phyloP scores from a whole-genome alignment of 2,329 filamentous ascomycete genomes.

The Xylaria sp. region DNA sequence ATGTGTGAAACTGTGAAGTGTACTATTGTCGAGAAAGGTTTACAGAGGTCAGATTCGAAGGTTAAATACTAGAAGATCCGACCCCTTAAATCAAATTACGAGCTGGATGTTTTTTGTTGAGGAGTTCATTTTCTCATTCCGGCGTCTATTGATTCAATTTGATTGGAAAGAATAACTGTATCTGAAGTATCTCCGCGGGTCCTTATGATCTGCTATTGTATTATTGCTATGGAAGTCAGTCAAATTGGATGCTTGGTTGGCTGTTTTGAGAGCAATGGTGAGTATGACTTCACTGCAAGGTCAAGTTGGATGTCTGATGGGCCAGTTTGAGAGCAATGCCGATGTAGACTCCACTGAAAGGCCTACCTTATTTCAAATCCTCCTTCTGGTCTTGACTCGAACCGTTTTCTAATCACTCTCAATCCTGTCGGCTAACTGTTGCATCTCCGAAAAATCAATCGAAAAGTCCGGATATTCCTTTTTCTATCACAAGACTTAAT shows the following conservation, averaged over 20 bases:
- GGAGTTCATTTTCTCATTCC: constrained; percentile 5
- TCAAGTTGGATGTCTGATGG: constrained; percentile 11
- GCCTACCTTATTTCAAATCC: background rate
- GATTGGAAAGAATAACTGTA: too few species aligned
- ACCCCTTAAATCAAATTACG: background rate
- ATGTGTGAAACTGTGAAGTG: constrained; percentile 10
- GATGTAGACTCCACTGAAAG: constrained; percentile 5
- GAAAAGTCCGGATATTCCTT: background rate
- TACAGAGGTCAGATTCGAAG: background rate
- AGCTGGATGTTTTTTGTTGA: background rate
- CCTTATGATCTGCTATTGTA: background rate
- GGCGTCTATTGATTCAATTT: constrained; percentile 3
- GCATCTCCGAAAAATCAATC: background rate
- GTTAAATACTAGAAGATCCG: constrained; percentile 18
- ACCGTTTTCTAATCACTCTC: background rate
- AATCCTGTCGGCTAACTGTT: background rate
- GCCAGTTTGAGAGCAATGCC: constrained; percentile 20
- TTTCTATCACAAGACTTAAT: too few species aligned
- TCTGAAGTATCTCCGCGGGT: too few species aligned
- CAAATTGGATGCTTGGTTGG: constrained; percentile 13
- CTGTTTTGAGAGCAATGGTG: constrained; percentile 16
- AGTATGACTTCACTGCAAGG: constrained; percentile 2
- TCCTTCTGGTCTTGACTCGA: too few species aligned
- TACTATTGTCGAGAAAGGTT: background rate
- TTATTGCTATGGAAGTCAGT: constrained; percentile 5